These are phyloP conservation scores for Rhynchospora pubera DNA, from an alignment of 176 grass and related monocot species.

Conservation along the genomic window DNA sequence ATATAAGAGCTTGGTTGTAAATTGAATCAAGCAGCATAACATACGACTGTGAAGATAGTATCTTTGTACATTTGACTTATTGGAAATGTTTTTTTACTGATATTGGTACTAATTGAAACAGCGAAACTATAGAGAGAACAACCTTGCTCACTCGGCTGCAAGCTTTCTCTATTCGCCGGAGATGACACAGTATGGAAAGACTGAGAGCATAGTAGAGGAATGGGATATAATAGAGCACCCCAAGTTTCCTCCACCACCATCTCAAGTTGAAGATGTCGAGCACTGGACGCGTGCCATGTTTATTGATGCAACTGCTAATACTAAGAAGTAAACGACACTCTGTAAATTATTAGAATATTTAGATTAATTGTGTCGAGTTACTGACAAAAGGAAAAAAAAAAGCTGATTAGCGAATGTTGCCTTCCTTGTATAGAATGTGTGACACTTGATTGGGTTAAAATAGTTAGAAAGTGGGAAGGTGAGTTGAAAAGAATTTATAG, in stretches of 20 bases:
- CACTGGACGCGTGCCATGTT: conserved; percentile 81
- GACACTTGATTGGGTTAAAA: background rate
- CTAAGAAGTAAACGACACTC: background rate
- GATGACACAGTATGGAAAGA: conserved; percentile 29
- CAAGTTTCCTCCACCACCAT: conserved; percentile 54
- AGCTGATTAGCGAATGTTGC: background rate
- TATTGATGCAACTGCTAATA: conserved; percentile 42
- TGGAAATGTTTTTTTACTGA: background rate
- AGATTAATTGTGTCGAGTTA: background rate
- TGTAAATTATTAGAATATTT: conserved; percentile 19
- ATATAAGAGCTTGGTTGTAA: background rate
- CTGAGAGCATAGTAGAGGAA: conserved; percentile 52
- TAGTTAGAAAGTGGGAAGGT: background rate
- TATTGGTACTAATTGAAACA: conserved; percentile 28
- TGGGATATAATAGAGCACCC: conserved; percentile 88
- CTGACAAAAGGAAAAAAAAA: background rate
- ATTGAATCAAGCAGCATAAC: background rate
- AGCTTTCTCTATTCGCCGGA: conserved; percentile 51
- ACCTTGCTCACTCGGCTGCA: conserved; percentile 45
- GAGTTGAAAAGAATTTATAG: background rate
- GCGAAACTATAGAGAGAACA: conserved; percentile 55
- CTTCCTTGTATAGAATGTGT: background rate
- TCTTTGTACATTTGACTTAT: background rate
- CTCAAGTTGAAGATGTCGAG: conserved; percentile 51
- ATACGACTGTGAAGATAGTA: background rate